phyloP scores from a whole-genome alignment of 1,139 yeast genomes.

The Yamadazyma triangularis region DNA sequence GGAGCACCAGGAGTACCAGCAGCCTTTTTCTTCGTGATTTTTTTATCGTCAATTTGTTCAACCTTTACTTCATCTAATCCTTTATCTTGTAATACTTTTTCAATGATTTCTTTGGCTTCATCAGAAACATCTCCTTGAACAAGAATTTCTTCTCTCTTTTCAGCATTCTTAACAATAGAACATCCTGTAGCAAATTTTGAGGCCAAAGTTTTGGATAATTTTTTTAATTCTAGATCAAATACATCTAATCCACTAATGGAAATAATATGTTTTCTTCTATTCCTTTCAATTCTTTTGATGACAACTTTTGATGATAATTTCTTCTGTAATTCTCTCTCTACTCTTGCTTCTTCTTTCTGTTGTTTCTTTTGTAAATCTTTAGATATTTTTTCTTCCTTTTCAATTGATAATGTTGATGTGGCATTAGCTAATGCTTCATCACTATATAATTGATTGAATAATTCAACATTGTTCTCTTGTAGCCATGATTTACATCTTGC shows the following conservation, averaged over 20 bases:
- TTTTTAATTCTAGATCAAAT: conserved; percentile 84
- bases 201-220: conserved; percentile 86
- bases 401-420: conserved; percentile 56
- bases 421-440: conserved; percentile 51
- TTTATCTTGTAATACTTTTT: conserved; percentile 69
- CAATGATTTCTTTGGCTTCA: conserved; percentile 77
- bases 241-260: conserved; percentile 87
- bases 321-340: conserved; percentile 78
- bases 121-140: conserved; percentile 96
- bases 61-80: conserved; percentile 83
- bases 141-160: conserved; percentile 85
- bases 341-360: conserved; percentile 83
- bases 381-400: conserved; percentile 77
- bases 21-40: conserved; percentile 55
- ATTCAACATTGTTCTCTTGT: conserved; percentile 49
- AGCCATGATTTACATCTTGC: conserved; percentile 87
- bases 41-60: conserved; percentile 79
- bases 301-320: conserved; percentile 74
- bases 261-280: conserved; percentile 83
- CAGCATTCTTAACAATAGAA: conserved; percentile 86
- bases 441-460: conserved; percentile 58
- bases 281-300: conserved; percentile 85
- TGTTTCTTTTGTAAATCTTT: conserved; percentile 82
- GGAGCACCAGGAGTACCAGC: conserved; percentile 2
- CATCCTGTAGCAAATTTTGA: conserved; percentile 97